These are phyloP conservation scores for Hydrangea macrophylla DNA, from an alignment of 148 eudicot species.

Conservation along the genomic window DNA sequence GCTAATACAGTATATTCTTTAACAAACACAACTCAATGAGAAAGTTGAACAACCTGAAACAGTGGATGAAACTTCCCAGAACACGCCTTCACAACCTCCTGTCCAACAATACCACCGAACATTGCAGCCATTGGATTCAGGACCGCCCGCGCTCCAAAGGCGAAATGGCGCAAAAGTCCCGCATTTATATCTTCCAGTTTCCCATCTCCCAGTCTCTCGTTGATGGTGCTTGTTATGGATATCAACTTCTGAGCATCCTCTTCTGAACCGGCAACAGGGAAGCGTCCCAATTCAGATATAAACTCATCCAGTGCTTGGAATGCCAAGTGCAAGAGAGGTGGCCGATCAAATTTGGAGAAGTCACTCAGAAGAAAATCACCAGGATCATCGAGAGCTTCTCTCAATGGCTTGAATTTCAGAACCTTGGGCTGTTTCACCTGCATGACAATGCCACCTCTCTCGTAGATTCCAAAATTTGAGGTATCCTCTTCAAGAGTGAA, in stretches of 20 bases:
- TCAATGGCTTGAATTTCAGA: slow-evolving; percentile 60
- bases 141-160: slow-evolving; percentile 89
- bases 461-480: slow-evolving; percentile 52
- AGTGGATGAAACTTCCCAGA: slow-evolving; percentile 96
- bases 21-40: neutral
- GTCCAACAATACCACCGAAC: slow-evolving; percentile 96
- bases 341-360: slow-evolving; percentile 70
- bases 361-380: slow-evolving; percentile 77
- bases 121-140: slow-evolving; percentile 98
- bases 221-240: slow-evolving; percentile 42
- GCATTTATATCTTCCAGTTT: slow-evolving; percentile 69
- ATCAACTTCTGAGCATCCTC: slow-evolving; percentile 75
- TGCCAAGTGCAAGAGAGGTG: slow-evolving; percentile 67
- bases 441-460: slow-evolving; percentile 71
- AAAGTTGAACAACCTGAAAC: slow-evolving; percentile 55
- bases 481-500: slow-evolving; percentile 71
- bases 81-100: slow-evolving; percentile 95
- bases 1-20: no score
- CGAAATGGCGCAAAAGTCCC: slow-evolving; percentile 63
- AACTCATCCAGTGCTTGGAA: slow-evolving; percentile 75
- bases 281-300: slow-evolving; percentile 43
- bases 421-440: slow-evolving; percentile 66
- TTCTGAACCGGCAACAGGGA: slow-evolving; percentile 65
- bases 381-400: slow-evolving; percentile 66
- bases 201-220: slow-evolving; percentile 44